Conservation (phyloP, 1,284 basidiomycete species). For the Microbotryum saponariae region DNA sequence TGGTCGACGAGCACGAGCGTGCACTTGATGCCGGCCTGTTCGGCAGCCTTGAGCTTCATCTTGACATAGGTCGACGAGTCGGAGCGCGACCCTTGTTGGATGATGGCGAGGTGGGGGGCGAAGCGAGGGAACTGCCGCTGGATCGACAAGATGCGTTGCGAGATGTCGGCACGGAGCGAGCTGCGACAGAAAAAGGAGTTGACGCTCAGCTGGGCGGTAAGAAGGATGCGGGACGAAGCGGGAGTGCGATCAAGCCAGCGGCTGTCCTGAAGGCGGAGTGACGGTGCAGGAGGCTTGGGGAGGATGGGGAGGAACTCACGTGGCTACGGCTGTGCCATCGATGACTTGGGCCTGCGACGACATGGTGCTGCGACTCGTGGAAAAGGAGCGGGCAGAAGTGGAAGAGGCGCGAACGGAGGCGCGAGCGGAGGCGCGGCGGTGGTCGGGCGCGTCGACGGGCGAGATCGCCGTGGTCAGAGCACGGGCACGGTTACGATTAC, state of each 20-base stretch:
- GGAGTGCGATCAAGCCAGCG: not conserved
- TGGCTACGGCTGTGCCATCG: conserved; percentile 80
- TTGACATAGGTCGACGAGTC: conserved; percentile 91
- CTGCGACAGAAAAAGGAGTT: conserved; percentile 45
- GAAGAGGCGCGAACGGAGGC: not conserved
- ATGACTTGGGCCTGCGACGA: conserved; percentile 50
- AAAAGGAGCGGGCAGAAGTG: conserved; percentile 4
- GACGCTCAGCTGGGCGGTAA: not conserved
- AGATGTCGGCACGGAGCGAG: conserved; percentile 61
- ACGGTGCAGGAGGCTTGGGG: not conserved
- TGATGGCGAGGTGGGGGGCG: conserved; percentile 79
- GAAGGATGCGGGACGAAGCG: not conserved
- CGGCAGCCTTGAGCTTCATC: conserved; percentile 94
- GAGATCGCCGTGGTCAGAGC: too few species aligned
- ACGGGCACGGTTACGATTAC: too few species aligned
- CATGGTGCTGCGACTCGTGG: conserved; percentile 5
- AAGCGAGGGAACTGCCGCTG: conserved; percentile 65
- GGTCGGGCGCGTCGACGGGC: not conserved
- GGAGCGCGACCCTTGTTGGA: conserved; percentile 85
- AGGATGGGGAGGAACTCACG: conserved; percentile 75
- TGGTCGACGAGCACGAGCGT: conserved; percentile 57
- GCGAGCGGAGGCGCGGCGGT: not conserved
- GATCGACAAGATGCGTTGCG: conserved; percentile 53
- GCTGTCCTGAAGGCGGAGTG: not conserved
- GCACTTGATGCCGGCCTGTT: conserved; percentile 87